Evolutionary conservation across 1,139 yeast genomes (phyloP), one percentile per base, ranked within the genome.

Genomic region (Debaryomyces fabryi): DNA sequence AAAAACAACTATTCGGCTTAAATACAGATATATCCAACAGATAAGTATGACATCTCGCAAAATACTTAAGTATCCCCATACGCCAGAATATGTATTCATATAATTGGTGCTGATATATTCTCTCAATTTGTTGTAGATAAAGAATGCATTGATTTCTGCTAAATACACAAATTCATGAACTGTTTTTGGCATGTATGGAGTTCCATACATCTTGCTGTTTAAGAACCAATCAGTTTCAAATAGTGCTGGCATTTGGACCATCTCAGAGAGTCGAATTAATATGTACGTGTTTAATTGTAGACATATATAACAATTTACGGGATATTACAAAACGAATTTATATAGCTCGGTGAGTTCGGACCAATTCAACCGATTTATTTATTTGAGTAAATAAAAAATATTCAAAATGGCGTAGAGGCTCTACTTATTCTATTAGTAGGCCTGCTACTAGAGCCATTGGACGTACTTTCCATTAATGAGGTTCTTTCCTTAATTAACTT

Each of bases 401-500:
- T 4, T 54, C 52, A 64, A 47, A 67, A 58, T 6, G 79, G 79
- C 0, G 79, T 74, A 1, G 75, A 54, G 3, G 74, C 74, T 43
- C 79, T 56, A 53, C 78, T 74, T 10, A 69, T 62, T 43, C 78
- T 59, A 52, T 68, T 72, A 45, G 62, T 68, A n/a, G 71, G 68
- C 39, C 78, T 57, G 45, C 68, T 63, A 43, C 60, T 59, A 3
- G 75, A 62, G 2, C 69, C 67, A 10, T 65, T 60, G 8, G 60
- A 51, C 2, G 67, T 57, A 3, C 65, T 58, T 29, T 73, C 78
- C 50, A 74, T 51, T 32, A 69, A 54, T 13, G 56, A 50, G 37
- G 65, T 72, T 44, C 80, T 63, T 55, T 78, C 82, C 50, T 67
- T 71, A 32, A 72, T 65, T 16, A 76, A 53, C 42, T 60, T 63